These are phyloP conservation scores for Rhizopus arrhizus DNA, from an alignment of 371 early-diverging fungal genomes.

Conservation along the genomic window DNA sequence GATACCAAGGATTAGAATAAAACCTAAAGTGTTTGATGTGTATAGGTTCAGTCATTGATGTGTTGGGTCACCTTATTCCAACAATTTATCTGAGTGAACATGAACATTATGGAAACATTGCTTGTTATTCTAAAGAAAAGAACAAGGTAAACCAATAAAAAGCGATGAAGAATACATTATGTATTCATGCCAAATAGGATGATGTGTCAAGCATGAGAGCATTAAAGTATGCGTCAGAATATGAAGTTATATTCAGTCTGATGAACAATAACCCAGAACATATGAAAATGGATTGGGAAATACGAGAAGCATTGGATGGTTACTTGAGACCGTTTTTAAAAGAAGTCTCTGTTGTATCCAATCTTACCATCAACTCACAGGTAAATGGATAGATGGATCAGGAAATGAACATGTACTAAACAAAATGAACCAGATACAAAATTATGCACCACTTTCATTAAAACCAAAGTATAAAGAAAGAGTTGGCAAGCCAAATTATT, in stretches of 20 bases:
- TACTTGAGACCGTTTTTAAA: slow-evolving; percentile 57
- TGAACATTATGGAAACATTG: slow-evolving; percentile 17
- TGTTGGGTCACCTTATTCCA: slow-evolving; percentile 19
- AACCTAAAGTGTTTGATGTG: not conserved
- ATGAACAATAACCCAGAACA: slow-evolving; percentile 75
- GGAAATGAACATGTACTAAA: not conserved
- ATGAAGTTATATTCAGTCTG: slow-evolving; percentile 78
- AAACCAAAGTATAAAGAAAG: slow-evolving; percentile 52
- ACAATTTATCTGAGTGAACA: slow-evolving; percentile 21
- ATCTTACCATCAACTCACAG: slow-evolving; percentile 66
- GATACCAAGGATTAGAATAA: not conserved
- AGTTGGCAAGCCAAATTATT: slow-evolving; percentile 41
- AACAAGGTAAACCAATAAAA: slow-evolving; percentile 23
- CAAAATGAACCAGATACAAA: slow-evolving; percentile 54
- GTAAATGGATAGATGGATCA: slow-evolving; percentile 21
- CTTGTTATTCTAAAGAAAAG: slow-evolving; percentile 19
- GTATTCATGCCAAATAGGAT: slow-evolving; percentile 26
- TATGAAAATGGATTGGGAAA: slow-evolving; percentile 72
- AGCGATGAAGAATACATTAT: not conserved
- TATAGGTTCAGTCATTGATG: slow-evolving; percentile 9
- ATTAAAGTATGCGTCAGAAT: slow-evolving; percentile 74
- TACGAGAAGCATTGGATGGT: slow-evolving; percentile 61
- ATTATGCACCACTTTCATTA: slow-evolving; percentile 73
- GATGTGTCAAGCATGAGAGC: slow-evolving; percentile 68
- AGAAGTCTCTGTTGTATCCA: slow-evolving; percentile 52